Base-by-base conservation (phyloP, 768 basidiomycete species). In the Chlorophyllum brunneum region DNA sequence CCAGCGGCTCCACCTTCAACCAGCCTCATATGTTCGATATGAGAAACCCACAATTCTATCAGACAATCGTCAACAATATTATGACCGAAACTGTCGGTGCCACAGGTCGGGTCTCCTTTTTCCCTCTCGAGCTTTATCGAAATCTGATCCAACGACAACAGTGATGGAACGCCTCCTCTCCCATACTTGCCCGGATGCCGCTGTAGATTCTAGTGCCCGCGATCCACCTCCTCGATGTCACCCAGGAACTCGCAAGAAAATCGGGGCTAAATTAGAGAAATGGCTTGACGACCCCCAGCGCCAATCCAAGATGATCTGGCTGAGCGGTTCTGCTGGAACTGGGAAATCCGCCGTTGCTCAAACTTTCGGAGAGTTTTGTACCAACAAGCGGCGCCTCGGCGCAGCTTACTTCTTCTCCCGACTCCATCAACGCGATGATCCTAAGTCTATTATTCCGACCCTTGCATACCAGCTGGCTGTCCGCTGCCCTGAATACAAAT, bases 271-370 rank as follows among this genome's bases (percentile, higher is more conserved):
- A 9, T 29, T 44, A 3, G 27, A 13, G 4, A 10, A 18, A 7
- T 51, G 51, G 51, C 11, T 51, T 2, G 16, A 13, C n/a, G 9
- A 18, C n/a, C 51, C n/a, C n/a, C n/a, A n/a, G n/a, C n/a, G n/a
- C n/a, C n/a, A n/a, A 41, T 16, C n/a, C 10, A 56, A 38, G 10
- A 27, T 52, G 10, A 26, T 46, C 9, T 56, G 50, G 50, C 38
- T 56, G 3, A n/a, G 18, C 4, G 55, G 55, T 1, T 45, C 55
- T 7, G 51, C 55, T 0, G 55, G 55, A 2, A 23, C 33, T 2
- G 55, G 55, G 2, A 56, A 56, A 41, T 52, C 55, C 0, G 55
- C 55, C 9, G 41, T 53, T 26, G 45, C 40, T 7, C 50, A 52
- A n/a, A 51, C 55, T 1, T 30, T 56, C 11, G 43, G 45, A 4